Percentiles rank a stretch among this genome's conserved stretches.
Evolutionary conservation across 129 eudicot genomes (phyloP).

Genomic region (Lactuca saligna): DNA sequence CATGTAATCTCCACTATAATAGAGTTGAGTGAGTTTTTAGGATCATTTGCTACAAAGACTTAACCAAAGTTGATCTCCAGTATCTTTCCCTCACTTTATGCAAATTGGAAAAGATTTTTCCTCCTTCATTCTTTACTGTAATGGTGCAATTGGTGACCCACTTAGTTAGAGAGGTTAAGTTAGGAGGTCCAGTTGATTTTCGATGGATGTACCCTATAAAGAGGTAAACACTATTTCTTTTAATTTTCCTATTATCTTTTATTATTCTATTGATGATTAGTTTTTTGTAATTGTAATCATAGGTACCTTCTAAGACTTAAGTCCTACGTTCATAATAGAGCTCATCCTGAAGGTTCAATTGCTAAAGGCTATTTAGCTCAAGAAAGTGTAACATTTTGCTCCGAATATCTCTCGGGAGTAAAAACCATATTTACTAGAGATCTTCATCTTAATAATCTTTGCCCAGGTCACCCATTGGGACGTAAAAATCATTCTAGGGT

Average conservation of each 20-base stretch:
- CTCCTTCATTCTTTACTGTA: not conserved
- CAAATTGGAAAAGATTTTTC: not conserved
- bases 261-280: not conserved
- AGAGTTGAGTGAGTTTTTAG: no score
- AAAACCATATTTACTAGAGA: not conserved
- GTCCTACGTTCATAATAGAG: slow-evolving; percentile 2
- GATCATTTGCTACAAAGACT: not conserved
- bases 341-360: not conserved
- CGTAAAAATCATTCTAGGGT: no score
- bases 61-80: not conserved
- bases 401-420: not conserved
- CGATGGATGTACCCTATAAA: no score
- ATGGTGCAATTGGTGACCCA: not conserved
- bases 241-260: no score
- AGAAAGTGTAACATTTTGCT: not conserved
- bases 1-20: not conserved
- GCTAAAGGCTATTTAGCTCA: no score
- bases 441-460: no score
- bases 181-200: no score
- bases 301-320: slow-evolving; percentile 1
- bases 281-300: not conserved
- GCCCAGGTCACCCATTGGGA: no score
- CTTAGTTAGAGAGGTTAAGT: not conserved
- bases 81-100: not conserved
- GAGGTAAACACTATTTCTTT: not conserved